A percentile compares a stretch with the other conserved stretches of the same genome.
These are phyloP conservation scores for Candida maris DNA, from an alignment of 805 yeast species.

Conservation along the genomic window DNA sequence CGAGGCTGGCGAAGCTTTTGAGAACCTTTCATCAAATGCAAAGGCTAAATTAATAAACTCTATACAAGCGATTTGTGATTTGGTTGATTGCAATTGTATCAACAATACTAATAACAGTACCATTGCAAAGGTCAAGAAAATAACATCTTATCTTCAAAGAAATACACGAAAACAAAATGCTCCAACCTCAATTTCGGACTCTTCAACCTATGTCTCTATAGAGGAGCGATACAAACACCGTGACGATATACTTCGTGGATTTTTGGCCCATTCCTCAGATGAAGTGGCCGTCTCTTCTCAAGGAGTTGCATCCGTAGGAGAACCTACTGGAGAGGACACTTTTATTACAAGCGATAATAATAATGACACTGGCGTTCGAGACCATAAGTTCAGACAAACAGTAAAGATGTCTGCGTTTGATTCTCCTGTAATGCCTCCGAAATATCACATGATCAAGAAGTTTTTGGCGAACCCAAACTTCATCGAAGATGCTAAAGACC, in stretches of 20 bases:
- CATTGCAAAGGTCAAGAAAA: constrained; percentile 57
- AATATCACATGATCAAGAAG: constrained; percentile 21
- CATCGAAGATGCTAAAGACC: constrained; percentile 1
- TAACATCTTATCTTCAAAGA: constrained; percentile 55
- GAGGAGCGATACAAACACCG: constrained; percentile 28
- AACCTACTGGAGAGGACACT: too few relatives aligned
- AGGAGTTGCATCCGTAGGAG: too few relatives aligned
- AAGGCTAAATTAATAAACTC: constrained; percentile 56
- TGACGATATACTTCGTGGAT: constrained; percentile 10
- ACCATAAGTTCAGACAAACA: too few relatives aligned
- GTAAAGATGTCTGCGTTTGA: constrained; percentile 13
- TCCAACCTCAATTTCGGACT: constrained; percentile 23
- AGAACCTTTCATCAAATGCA: constrained; percentile 49
- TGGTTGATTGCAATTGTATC: constrained; percentile 56
- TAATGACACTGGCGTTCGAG: neutral
- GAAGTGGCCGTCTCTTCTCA: too few relatives aligned
- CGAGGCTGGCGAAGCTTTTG: constrained; percentile 43
- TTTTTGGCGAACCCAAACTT: constrained; percentile 9
- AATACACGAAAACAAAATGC: constrained; percentile 50
- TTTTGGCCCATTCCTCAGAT: too few relatives aligned
- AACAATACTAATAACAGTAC: constrained; percentile 53
- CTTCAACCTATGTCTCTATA: constrained; percentile 31
- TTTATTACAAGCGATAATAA: neutral
- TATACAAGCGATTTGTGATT: constrained; percentile 56
- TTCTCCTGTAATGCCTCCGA: constrained; percentile 18